A percentile compares a stretch with the other conserved stretches of the same genome.
phyloP scores from a whole-genome alignment of 768 basidiomycete genomes.

The Suillus discolor region DNA sequence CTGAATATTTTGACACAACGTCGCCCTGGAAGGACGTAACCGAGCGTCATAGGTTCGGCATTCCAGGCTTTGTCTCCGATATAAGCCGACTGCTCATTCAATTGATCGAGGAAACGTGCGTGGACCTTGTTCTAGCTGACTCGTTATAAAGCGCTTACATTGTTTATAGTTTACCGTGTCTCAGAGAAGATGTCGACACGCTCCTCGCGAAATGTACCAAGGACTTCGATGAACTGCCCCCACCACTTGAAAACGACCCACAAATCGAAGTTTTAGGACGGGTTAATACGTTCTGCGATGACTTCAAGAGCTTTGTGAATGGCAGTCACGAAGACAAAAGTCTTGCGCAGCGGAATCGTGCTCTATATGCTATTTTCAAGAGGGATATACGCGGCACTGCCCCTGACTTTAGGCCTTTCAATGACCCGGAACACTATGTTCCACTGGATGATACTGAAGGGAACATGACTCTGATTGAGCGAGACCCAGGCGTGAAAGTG shows the following conservation, averaged over 20 bases:
- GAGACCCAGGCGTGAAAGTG: constrained; percentile 16
- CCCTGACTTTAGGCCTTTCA: constrained; percentile 38
- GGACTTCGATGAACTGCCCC: constrained; percentile 33
- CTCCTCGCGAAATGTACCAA: constrained; percentile 27
- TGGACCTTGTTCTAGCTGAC: neutral
- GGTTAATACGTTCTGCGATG: constrained; percentile 35
- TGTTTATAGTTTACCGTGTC: constrained; percentile 29
- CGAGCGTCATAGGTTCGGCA: constrained; percentile 37
- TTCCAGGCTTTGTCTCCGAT: constrained; percentile 33
- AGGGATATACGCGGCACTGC: constrained; percentile 34
- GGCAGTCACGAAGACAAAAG: constrained; percentile 26
- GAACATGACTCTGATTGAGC: constrained; percentile 15
- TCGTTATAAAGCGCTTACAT: neutral
- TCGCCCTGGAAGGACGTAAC: constrained; percentile 38
- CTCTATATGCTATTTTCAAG: constrained; percentile 32
- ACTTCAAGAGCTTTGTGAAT: constrained; percentile 29
- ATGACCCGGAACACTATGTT: neutral
- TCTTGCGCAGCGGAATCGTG: constrained; percentile 36
- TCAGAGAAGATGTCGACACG: constrained; percentile 27
- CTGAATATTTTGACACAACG: constrained; percentile 15
- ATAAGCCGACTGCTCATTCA: constrained; percentile 38
- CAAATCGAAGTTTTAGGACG: constrained; percentile 39
- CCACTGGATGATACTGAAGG: constrained; percentile 19
- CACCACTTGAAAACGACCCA: constrained; percentile 35
- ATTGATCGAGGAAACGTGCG: constrained; percentile 35